Percentiles rank a stretch among this genome's conserved stretches.
These are phyloP conservation scores for Fusarium buharicum DNA, from an alignment of 2,329 filamentous ascomycete species.

Conservation along the genomic window DNA sequence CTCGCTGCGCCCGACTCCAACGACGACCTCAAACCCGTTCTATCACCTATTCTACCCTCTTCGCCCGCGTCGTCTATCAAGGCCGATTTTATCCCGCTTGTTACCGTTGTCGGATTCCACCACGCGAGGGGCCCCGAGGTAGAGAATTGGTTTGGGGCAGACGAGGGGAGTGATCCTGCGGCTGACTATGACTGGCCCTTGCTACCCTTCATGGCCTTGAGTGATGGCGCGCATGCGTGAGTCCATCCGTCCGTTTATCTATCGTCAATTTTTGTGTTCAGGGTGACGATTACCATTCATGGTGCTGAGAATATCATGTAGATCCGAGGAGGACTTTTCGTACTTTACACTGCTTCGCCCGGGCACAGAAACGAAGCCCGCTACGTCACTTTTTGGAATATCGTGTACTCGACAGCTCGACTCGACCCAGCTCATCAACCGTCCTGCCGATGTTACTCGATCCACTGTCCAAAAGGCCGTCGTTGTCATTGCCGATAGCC, in stretches of 20 bases:
- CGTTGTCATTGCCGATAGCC: constrained; percentile 91
- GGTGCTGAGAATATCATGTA: constrained; percentile 57
- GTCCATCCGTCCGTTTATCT: constrained; percentile 48
- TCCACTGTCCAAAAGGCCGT: constrained; percentile 98
- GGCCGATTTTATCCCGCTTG: constrained; percentile 70
- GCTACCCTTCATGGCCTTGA: constrained; percentile 95
- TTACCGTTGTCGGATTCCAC: constrained; percentile 85
- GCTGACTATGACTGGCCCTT: constrained; percentile 88
- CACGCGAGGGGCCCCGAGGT: constrained; percentile 91
- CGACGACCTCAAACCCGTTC: constrained; percentile 45
- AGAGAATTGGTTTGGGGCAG: constrained; percentile 85
- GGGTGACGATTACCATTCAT: not conserved
- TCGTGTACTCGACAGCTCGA: constrained; percentile 94
- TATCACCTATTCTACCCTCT: constrained; percentile 49
- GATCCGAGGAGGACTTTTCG: constrained; percentile 93
- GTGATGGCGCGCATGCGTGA: constrained; percentile 93
- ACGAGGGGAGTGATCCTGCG: constrained; percentile 81
- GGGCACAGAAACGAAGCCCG: constrained; percentile 62
- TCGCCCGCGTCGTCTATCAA: constrained; percentile 47
- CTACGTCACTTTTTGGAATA: constrained; percentile 93
- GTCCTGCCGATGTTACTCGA: constrained; percentile 90
- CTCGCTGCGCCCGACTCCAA: constrained; percentile 38
- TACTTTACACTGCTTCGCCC: constrained; percentile 91
- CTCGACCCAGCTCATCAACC: constrained; percentile 77
- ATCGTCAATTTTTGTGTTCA: not conserved